Evolutionary conservation across 2,329 filamentous ascomycete genomes (phyloP), one percentile per base, ranked within the genome.

Genomic region (Fusarium equiseti): DNA sequence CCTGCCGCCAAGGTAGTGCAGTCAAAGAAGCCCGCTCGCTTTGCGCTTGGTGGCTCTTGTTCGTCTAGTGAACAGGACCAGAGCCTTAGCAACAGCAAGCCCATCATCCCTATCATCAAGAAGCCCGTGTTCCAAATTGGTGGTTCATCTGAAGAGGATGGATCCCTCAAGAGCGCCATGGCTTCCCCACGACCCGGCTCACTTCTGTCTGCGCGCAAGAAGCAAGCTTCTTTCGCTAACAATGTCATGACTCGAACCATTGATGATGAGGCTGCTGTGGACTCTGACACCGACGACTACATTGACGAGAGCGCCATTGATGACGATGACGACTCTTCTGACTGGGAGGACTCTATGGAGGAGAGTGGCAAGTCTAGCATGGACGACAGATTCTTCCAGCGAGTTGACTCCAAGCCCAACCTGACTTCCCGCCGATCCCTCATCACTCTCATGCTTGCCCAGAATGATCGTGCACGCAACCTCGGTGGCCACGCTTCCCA

Each of bases 341-440:
- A 89, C 58, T 88, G 88, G 84, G 86, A 91, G 76, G 85, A 88
- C 75, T 93, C 91, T 0, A 89, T 92, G 24, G 92, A 92, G 67
- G 93, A 97, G 73, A 96, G 92, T 77, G 92, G 91, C 61, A 92
- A 92, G 73, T 93, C 93, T 2, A 97, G 93, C 78, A 87, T 94
- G 54, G 92, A 96, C 67, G 92, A 96, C 66, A 90, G 89, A 76
- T 86, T 94, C 75, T 99, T 99, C 86, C 90, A 95, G 80, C 92
- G 96, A 11, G 94, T 98, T 51, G 93, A 97, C 79, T 98, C 95
- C 43, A 90, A 90, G 79, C 89, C 91, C 10, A 93, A 97, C 77
- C 85, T 98, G 27, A 91, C 92, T 4, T 97, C 95, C 2, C 90
- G 93, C 51, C 91, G 92, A 53, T 98, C 95, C 4, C 88, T 98